phyloP scores from a whole-genome alignment of 345 rosid species.

The Melaleuca alternifolia region DNA sequence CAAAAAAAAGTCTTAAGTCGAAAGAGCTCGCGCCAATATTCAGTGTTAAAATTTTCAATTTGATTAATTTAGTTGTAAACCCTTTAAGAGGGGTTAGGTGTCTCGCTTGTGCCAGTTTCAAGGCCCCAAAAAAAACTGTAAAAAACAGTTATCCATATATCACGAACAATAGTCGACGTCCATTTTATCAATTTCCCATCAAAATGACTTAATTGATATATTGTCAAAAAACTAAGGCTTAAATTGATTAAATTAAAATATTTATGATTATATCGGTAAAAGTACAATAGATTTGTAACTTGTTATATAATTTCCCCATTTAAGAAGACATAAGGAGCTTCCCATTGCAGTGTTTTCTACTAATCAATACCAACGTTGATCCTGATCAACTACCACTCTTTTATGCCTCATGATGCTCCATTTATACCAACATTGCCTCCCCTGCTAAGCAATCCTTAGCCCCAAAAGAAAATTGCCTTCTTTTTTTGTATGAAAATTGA shows the following conservation, averaged over 20 bases:
- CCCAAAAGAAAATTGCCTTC: not conserved
- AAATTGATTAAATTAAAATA: not conserved
- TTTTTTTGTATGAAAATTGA: not conserved
- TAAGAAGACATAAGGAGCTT: too few relatives aligned
- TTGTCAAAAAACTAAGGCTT: not conserved
- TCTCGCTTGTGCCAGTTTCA: too few relatives aligned
- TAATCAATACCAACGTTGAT: too few relatives aligned
- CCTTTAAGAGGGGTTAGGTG: too few relatives aligned
- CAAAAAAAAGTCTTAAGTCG: not conserved
- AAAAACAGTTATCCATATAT: not conserved
- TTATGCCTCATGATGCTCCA: not conserved
- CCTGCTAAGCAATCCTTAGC: not conserved
- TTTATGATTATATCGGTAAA: too few relatives aligned
- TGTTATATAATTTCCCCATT: not conserved
- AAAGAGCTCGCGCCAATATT: not conserved
- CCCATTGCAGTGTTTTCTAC: too few relatives aligned
- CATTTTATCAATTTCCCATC: accelerated
- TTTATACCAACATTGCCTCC: not conserved
- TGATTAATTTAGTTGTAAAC: not conserved
- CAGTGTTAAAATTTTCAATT: not conserved
- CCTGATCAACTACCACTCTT: too few relatives aligned
- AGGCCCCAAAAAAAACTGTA: too few relatives aligned
- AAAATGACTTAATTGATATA: not conserved
- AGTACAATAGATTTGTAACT: too few relatives aligned
- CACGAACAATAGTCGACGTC: accelerated